phyloP scores from a whole-genome alignment of 371 early-diverging fungal species.

The Zopfochytrium polystomum region DNA sequence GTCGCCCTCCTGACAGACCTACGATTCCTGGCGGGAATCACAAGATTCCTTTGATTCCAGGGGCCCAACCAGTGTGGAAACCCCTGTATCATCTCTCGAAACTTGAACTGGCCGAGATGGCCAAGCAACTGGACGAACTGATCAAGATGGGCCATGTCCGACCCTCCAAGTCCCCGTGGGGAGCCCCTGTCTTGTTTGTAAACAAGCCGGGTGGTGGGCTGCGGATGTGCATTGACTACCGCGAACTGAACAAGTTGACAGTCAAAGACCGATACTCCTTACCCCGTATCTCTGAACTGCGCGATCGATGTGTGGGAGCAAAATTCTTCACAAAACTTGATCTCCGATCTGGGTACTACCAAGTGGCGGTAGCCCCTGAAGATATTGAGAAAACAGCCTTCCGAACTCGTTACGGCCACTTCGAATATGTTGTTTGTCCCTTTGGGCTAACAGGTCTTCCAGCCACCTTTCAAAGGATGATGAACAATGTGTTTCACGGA shows the following conservation, averaged over 20 bases:
- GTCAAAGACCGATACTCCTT: slow-evolving; percentile 13
- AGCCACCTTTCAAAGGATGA: slow-evolving; percentile 38
- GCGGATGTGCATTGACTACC: slow-evolving; percentile 38
- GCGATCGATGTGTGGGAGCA: slow-evolving; percentile 5
- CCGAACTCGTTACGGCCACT: slow-evolving; percentile 37
- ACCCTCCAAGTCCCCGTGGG: slow-evolving; percentile 47
- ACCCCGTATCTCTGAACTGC: slow-evolving; percentile 9
- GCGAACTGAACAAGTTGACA: slow-evolving; percentile 24
- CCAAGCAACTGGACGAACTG: not conserved
- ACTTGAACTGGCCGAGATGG: not conserved
- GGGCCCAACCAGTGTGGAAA: not conserved
- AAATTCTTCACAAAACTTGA: slow-evolving; percentile 16
- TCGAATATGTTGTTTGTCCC: slow-evolving; percentile 52
- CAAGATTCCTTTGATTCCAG: not conserved
- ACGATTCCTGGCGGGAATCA: not conserved
- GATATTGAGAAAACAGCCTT: slow-evolving; percentile 37
- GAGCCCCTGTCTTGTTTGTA: slow-evolving; percentile 58
- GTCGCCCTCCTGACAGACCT: not conserved
- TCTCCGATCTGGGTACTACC: slow-evolving; percentile 13
- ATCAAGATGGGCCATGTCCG: not conserved
- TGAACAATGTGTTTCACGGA: slow-evolving; percentile 33
- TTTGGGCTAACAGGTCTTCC: slow-evolving; percentile 53
- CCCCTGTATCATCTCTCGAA: not conserved
- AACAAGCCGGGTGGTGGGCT: slow-evolving; percentile 54
- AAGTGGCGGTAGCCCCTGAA: not conserved